Conservation (phyloP, 73 alveolate species). For the Paramecium sexaurelia region DNA sequence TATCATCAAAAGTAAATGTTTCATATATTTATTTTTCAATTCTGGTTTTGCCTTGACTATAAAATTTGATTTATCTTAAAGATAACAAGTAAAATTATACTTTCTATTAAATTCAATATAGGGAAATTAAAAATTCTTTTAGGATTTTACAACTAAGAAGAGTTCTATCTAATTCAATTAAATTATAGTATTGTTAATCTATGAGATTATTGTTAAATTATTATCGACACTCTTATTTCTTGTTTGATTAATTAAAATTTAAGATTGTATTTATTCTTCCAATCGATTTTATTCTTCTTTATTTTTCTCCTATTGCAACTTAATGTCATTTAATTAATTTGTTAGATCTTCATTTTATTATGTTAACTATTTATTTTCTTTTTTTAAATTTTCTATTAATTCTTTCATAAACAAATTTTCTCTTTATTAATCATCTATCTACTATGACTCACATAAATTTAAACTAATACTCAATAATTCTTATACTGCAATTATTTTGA, state of each 20-base stretch:
- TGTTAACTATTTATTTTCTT: not conserved
- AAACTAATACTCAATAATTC: slow-evolving; percentile 32
- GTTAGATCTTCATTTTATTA: not conserved
- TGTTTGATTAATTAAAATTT: not conserved
- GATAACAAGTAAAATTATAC: not conserved
- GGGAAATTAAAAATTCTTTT: not conserved
- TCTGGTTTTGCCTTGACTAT: not conserved
- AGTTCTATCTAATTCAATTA: not conserved
- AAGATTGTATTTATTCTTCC: not conserved
- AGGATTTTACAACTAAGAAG: not conserved
- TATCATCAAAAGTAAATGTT: not conserved
- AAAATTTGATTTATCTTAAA: not conserved
- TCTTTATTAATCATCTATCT: not conserved
- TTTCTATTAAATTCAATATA: not conserved
- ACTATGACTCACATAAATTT: slow-evolving; percentile 2
- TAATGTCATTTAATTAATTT: not conserved
- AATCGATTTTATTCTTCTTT: not conserved
- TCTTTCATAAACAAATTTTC: not conserved
- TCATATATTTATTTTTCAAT: not conserved
- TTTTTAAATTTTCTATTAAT: not conserved
- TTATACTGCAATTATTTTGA: slow-evolving; percentile 11
- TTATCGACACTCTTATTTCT: slow-evolving; percentile 4
- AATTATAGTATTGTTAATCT: not conserved
- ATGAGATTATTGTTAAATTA: not conserved
- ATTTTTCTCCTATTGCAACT: not conserved